Base-by-base conservation (phyloP, 2,329 filamentous ascomycete species). In the Sporothrix dimorphospora region DNA sequence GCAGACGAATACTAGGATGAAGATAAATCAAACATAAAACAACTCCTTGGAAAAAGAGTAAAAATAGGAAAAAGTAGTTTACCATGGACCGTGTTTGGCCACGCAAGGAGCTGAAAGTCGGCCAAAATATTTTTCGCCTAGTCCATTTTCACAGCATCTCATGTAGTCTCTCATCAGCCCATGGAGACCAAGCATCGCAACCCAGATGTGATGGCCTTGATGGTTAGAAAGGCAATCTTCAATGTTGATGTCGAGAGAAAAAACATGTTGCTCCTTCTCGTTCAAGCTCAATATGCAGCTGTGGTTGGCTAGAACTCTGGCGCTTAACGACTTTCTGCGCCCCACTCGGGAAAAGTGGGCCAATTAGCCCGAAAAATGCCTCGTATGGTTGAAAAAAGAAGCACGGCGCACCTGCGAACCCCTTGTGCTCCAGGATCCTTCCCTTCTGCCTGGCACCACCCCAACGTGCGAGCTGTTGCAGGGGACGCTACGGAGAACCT, bases 361-460 rank as follows among this genome's bases (percentile, higher is more conserved):
- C 40, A 63, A 63, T 63, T 65, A 63, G 38, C 53, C 51, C 53
- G 19, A 30, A 47, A 69, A 45, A 69, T 45, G 67, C 67, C 66
- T 57, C 51, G 49, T 59, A 5, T 47, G 24, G 45, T 42, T 42
- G n/a, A 27, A 42, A 34, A n/a, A n/a, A 24, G 11, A 34, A 11
- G 24, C 12, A 14, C n/a, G 55, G 30, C n/a, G 38, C 57, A 42
- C 38, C 57, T 63, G 57, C 34, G 16, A 30, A 38, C 16, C 21
- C 34, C 57, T 21, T 40, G 57, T 24, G 57, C 57, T 57, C n/a
- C n/a, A n/a, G n/a, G n/a, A n/a, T n/a, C 27, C 53, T 55, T 30
- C 53, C 53, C 53, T 57, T 57, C 53, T 57, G 24, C 53, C 30
- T n/a, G n/a, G n/a, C n/a, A n/a, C n/a, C n/a, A n/a, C n/a, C 14